Evolutionary conservation across 352 stramenopile genomes (phyloP), one percentile per base, ranked within the genome.

Genomic region (Phytophthora brassicae): DNA sequence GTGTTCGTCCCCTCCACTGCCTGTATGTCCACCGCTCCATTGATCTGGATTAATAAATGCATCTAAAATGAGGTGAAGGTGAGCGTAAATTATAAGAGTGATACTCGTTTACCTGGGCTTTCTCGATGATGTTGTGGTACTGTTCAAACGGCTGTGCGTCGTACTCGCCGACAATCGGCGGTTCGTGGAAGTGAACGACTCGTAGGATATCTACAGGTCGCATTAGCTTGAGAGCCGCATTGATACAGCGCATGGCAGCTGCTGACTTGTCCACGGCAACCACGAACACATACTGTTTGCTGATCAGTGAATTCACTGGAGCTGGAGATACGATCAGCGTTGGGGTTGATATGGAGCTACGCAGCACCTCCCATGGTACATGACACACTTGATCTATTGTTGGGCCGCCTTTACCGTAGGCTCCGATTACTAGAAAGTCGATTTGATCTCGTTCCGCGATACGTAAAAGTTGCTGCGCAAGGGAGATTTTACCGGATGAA

Each of bases 121-220:
- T 55, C 5, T 66, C 38, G 20, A 86, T 60, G 16, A 83, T 61
- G 16, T 67, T 66, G 7, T 43, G 38, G 24, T 76, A 83, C 55
- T 64, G 60, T 13, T 64, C 56, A 31, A 87, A 78, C 0, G 60
- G 59, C 24, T 70, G 26, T 5, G 62, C 36, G 42, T 87, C 68
- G 26, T 64, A 80, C 28, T 61, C 60, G 0, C 64, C 77, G 22
- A 79, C 47, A 4, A 88, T 50, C 6, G 74, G 74, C 7, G 72
- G 73, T 28, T 79, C 65, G 64, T 79, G 86, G 44, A 90, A 90
- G 55, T 89, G 77, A 14, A 90, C 77, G 23, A 90, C 45, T 2
- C 72, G 73, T 16, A 88, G 44, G 35, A 44, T 42, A 51, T 90
- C 78, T 0, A 48, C 56, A 0, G 78, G 64, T 1, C 66, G 68